A percentile compares a stretch with the other conserved stretches of the same genome.
Evolutionary conservation across 2,329 filamentous ascomycete genomes (phyloP).

Genomic region (Blumeria hordei): DNA sequence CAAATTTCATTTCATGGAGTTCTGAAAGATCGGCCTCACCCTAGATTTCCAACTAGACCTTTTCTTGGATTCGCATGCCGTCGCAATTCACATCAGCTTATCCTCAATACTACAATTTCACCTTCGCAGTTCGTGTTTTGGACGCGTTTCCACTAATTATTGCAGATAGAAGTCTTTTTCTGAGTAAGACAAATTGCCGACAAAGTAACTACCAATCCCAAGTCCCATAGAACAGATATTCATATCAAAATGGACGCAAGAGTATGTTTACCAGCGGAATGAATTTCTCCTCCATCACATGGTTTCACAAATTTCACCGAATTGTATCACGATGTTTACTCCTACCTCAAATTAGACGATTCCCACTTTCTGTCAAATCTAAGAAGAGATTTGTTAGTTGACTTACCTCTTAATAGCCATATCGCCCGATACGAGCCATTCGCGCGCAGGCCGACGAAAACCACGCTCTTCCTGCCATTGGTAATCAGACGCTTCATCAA

Average conservation of each 20-base stretch:
- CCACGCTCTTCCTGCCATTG: slow-evolving; percentile 20
- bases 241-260: slow-evolving; percentile 19
- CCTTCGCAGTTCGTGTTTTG: too few species aligned
- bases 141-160: too few species aligned
- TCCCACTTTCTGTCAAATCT: too few species aligned
- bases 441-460: slow-evolving; percentile 50
- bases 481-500: slow-evolving; percentile 43
- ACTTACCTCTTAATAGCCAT: slow-evolving; percentile 30
- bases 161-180: too few species aligned
- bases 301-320: not conserved
- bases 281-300: not conserved
- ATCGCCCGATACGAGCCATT: slow-evolving; percentile 34
- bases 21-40: not conserved
- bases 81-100: slow-evolving; percentile 4
- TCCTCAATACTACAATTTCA: not conserved
- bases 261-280: slow-evolving; percentile 13
- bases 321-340: slow-evolving; percentile 6
- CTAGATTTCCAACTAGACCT: not conserved
- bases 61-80: not conserved
- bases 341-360: not conserved
- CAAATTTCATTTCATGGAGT: not conserved
- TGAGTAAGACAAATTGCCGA: too few species aligned
- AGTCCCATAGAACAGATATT: slow-evolving; percentile 1
- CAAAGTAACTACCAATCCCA: too few species aligned
- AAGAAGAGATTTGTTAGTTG: not conserved